These are phyloP conservation scores for Wakefieldia striispora DNA, from an alignment of 768 basidiomycete genomes.

Conservation along the genomic window DNA sequence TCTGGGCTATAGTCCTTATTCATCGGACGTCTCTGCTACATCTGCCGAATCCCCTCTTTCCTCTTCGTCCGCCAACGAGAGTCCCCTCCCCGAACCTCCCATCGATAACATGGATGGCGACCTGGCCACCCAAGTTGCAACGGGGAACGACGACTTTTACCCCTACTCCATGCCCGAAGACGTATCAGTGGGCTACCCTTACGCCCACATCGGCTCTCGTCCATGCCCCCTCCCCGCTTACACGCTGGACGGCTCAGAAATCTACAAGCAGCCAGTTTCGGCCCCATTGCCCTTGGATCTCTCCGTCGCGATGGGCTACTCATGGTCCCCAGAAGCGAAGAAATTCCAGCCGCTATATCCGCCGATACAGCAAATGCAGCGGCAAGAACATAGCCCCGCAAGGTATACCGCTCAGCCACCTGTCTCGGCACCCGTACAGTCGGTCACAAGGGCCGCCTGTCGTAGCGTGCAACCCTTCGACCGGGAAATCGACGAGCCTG, in stretches of 20 bases:
- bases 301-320: slow-evolving; percentile 32
- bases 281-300: slow-evolving; percentile 32
- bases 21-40: slow-evolving; percentile 35
- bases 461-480: slow-evolving; percentile 19
- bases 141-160: slow-evolving; percentile 28
- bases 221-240: slow-evolving; percentile 25
- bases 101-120: slow-evolving; percentile 35
- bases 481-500: slow-evolving; percentile 27
- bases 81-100: slow-evolving; percentile 38
- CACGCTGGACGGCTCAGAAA: slow-evolving; percentile 20
- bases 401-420: slow-evolving; percentile 19
- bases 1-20: slow-evolving; percentile 35
- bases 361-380: slow-evolving; percentile 30
- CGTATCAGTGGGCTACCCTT: slow-evolving; percentile 19
- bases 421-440: slow-evolving; percentile 7
- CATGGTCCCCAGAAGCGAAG: slow-evolving; percentile 32
- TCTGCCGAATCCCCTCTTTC: slow-evolving; percentile 40
- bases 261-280: slow-evolving; percentile 33
- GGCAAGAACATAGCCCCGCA: slow-evolving; percentile 21
- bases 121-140: slow-evolving; percentile 22
- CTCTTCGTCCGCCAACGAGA: slow-evolving; percentile 38
- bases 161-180: slow-evolving; percentile 28
- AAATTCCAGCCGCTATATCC: slow-evolving; percentile 38
- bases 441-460: slow-evolving; percentile 14
- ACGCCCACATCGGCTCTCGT: slow-evolving; percentile 22